Percentiles rank a stretch among this genome's conserved stretches.
These are phyloP conservation scores for Durotheca rogersii DNA, from an alignment of 495 filamentous ascomycete species.

Conservation along the genomic window DNA sequence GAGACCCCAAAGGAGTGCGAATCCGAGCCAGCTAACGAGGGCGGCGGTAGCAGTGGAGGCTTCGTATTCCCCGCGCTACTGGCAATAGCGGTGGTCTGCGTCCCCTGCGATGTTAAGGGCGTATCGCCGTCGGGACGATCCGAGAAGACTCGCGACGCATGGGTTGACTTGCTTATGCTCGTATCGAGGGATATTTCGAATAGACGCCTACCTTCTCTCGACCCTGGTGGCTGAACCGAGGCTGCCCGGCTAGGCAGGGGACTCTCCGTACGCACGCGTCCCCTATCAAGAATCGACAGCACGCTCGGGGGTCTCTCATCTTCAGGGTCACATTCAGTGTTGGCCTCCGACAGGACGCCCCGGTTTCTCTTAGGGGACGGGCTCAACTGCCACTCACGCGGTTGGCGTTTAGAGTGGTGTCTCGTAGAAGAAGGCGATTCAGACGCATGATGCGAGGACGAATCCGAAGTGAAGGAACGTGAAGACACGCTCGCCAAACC, in stretches of 20 bases:
- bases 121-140: conserved; percentile 12
- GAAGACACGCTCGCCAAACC: conserved; percentile 8
- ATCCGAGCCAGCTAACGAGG: conserved; percentile 5
- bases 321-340: conserved; percentile 27
- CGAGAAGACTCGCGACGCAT: conserved; percentile 35
- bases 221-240: neutral
- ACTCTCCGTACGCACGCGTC: conserved; percentile 20
- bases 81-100: conserved; percentile 33
- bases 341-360: conserved; percentile 12
- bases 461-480: conserved; percentile 8
- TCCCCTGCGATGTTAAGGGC: conserved; percentile 17
- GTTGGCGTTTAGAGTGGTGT: conserved; percentile 15
- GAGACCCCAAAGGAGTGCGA: conserved; percentile 26
- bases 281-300: conserved; percentile 31
- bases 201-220: conserved; percentile 5
- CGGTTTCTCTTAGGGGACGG: conserved; percentile 17
- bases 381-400: conserved; percentile 17
- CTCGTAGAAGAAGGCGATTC: conserved; percentile 15
- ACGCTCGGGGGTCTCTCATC: conserved; percentile 28
- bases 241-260: conserved; percentile 15
- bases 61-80: conserved; percentile 14
- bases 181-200: conserved; percentile 8
- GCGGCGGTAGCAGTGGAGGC: neutral
- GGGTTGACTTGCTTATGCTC: conserved; percentile 22
- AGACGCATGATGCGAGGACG: conserved; percentile 1